phyloP scores from a whole-genome alignment of 495 filamentous ascomycete genomes.

The Neurospora sp. region DNA sequence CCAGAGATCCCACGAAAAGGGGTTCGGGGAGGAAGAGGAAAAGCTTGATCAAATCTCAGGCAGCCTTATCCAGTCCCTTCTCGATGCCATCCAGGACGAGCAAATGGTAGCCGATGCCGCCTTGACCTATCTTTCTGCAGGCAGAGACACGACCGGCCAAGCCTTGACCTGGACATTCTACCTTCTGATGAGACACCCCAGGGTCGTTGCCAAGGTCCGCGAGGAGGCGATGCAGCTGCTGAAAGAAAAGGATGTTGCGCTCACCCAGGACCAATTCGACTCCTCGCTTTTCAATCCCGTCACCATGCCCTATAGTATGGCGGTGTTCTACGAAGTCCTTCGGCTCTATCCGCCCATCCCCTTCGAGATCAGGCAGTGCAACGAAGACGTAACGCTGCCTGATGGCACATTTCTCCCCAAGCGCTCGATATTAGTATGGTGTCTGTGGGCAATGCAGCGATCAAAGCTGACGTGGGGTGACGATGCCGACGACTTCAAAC shows the following conservation, averaged over 20 bases:
- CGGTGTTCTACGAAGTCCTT: constrained; percentile 47
- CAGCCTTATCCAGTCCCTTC: constrained; percentile 45
- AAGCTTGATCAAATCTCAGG: constrained; percentile 37
- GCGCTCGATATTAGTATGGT: constrained; percentile 45
- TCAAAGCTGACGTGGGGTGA: constrained; percentile 45
- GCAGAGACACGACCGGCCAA: constrained; percentile 51
- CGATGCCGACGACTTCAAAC: constrained; percentile 42
- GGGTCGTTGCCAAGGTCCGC: constrained; percentile 25
- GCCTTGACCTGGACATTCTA: constrained; percentile 52
- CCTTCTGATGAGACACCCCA: constrained; percentile 40
- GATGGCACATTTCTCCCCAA: constrained; percentile 48
- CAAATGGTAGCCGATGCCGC: constrained; percentile 46
- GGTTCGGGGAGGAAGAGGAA: constrained; percentile 4
- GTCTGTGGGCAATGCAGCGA: constrained; percentile 50
- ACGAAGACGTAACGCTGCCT: constrained; percentile 38
- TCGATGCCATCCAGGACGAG: constrained; percentile 41
- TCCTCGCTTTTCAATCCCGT: constrained; percentile 30
- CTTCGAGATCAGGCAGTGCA: constrained; percentile 50
- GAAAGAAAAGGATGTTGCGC: constrained; percentile 1
- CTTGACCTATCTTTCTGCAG: constrained; percentile 50
- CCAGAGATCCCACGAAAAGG: neutral
- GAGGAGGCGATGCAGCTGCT: constrained; percentile 27
- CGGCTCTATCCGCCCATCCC: constrained; percentile 51
- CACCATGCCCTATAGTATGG: constrained; percentile 41
- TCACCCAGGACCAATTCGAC: constrained; percentile 11